phyloP scores from a whole-genome alignment of 2,329 filamentous ascomycete species.

The Emmonsiellopsis sp. region DNA sequence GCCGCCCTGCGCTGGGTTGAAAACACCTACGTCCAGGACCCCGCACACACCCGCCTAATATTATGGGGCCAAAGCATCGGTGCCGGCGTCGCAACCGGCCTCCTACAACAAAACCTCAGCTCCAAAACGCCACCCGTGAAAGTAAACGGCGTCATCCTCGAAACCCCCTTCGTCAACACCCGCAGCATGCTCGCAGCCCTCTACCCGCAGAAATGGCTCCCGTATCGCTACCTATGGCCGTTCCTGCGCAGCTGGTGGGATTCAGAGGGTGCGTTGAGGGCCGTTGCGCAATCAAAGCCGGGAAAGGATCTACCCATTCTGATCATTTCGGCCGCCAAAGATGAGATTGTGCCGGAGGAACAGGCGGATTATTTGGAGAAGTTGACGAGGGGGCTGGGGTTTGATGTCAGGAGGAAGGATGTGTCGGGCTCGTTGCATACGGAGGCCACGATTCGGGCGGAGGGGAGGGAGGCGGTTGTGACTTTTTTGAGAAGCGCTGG shows the following conservation, averaged over 20 bases:
- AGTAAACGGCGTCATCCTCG: constrained; percentile 51
- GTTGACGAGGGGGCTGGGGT: constrained; percentile 23
- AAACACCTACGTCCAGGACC: constrained; percentile 23
- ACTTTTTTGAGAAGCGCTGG: constrained; percentile 6
- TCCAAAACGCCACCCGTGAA: constrained; percentile 20
- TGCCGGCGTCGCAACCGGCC: constrained; percentile 58
- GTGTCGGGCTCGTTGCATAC: constrained; percentile 42
- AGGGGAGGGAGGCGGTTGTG: constrained; percentile 33
- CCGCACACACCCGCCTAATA: constrained; percentile 2
- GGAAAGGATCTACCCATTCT: constrained; percentile 21
- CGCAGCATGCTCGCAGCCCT: constrained; percentile 60
- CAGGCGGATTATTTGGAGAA: constrained; percentile 26
- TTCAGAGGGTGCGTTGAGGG: constrained; percentile 30
- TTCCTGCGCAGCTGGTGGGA: constrained; percentile 58
- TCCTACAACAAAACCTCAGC: constrained; percentile 39
- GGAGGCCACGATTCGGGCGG: constrained; percentile 34
- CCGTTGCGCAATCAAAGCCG: constrained; percentile 21
- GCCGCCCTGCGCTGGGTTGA: constrained; percentile 56
- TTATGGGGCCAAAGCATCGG: constrained; percentile 33
- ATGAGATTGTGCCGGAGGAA: constrained; percentile 34
- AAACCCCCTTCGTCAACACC: constrained; percentile 67
- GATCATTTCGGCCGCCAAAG: constrained; percentile 32
- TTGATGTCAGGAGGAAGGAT: constrained; percentile 29
- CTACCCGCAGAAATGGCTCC: constrained; percentile 72
- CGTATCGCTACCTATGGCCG: constrained; percentile 64